A percentile compares a stretch with the other conserved stretches of the same genome.
phyloP scores from a whole-genome alignment of 495 filamentous ascomycete genomes.

The Lasiosphaeriaceae sp. region DNA sequence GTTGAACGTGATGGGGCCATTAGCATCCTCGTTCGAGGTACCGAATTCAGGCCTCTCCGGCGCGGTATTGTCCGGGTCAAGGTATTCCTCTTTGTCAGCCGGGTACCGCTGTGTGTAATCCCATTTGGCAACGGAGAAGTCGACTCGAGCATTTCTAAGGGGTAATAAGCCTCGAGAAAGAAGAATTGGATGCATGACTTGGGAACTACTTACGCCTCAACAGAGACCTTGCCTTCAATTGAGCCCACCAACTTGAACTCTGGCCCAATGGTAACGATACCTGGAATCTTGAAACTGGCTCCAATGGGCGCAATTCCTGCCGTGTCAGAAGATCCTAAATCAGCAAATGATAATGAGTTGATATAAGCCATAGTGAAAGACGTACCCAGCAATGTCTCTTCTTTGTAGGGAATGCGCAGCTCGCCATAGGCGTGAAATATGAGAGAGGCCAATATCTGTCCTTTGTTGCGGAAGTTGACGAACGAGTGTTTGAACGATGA shows the following conservation, averaged over 20 bases:
- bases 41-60: no score
- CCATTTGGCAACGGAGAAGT: not conserved
- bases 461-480: constrained; percentile 12
- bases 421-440: constrained; percentile 4
- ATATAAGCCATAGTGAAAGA: not conserved
- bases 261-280: constrained; percentile 34
- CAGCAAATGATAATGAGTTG: not conserved
- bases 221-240: constrained; percentile 13
- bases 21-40: no score
- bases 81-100: no score
- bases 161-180: no score
- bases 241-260: constrained; percentile 23
- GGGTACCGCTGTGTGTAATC: constrained; percentile 11
- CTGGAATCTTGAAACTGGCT: constrained; percentile 31
- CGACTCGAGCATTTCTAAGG: not conserved
- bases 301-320: constrained; percentile 10
- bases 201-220: no score
- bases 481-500: constrained; percentile 1
- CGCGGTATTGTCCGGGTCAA: no score
- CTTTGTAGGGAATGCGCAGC: not conserved
- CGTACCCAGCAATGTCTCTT: not conserved
- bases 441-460: constrained; percentile 5
- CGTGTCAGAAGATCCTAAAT: constrained; percentile 9
- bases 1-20: no score
- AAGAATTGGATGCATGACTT: no score